Percentiles rank a stretch among this genome's conserved stretches.
phyloP scores from a whole-genome alignment of 257 asterid species.

The Solanum phureja region DNA sequence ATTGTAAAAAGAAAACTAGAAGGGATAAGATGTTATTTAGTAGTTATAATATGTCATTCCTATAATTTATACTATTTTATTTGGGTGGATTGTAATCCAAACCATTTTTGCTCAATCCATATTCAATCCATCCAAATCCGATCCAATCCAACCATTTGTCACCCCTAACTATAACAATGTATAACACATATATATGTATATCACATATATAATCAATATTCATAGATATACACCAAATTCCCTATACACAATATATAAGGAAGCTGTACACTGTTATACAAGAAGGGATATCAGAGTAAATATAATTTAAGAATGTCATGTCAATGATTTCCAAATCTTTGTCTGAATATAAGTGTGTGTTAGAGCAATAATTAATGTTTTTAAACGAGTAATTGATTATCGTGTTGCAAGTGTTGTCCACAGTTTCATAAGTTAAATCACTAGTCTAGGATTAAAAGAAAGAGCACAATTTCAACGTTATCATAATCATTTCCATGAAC shows the following conservation, averaged over 20 bases:
- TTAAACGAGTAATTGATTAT: background rate
- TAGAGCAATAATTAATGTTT: background rate
- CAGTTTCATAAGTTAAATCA: background rate
- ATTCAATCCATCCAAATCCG: too few species aligned
- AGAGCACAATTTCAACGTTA: background rate
- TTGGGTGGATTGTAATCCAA: too few species aligned
- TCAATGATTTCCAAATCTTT: background rate
- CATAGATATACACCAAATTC: background rate
- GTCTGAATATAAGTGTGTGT: background rate
- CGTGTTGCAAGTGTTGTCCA: background rate
- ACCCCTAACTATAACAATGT: background rate
- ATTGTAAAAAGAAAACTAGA: too few species aligned
- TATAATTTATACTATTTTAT: too few species aligned
- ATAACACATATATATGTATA: background rate
- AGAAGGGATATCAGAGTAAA: too few species aligned
- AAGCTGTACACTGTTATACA: background rate
- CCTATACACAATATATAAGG: background rate
- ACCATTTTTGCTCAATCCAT: too few species aligned
- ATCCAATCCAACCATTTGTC: too few species aligned
- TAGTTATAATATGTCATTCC: too few species aligned
- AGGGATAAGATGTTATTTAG: too few species aligned
- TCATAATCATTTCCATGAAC: background rate
- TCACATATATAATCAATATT: background rate
- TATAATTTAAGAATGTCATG: too few species aligned
- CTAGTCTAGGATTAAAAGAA: background rate